Evolutionary conservation across 768 basidiomycete species (phyloP).

Genomic region (Tephrocybe sp.): DNA sequence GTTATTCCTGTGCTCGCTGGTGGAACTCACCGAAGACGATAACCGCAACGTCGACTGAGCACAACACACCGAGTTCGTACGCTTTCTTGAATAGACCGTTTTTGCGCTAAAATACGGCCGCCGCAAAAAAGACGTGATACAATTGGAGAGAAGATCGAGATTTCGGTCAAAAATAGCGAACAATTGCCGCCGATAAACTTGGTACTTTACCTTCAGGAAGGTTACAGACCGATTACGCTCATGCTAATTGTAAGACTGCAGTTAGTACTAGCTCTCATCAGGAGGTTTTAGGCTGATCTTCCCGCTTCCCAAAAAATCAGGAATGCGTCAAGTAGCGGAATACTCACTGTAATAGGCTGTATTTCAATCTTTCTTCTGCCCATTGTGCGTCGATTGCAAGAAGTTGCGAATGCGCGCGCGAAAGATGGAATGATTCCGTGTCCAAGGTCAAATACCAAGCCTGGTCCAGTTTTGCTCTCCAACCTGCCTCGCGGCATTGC

Average conservation of each 20-base stretch:
- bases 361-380: constrained; percentile 82
- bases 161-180: constrained; percentile 61
- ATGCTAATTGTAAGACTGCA: constrained; percentile 49
- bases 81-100: constrained; percentile 92
- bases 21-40: constrained; percentile 65
- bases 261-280: background rate
- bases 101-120: constrained; percentile 60
- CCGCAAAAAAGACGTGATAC: constrained; percentile 25
- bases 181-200: constrained; percentile 23
- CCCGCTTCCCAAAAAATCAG: no score
- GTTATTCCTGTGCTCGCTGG: constrained; percentile 1
- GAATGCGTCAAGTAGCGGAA: constrained; percentile 5
- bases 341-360: constrained; percentile 70
- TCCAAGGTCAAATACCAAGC: constrained; percentile 3
- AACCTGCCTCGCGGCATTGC: constrained; percentile 12
- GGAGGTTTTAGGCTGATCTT: no score
- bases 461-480: constrained; percentile 10
- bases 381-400: constrained; percentile 30
- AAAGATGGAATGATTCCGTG: constrained; percentile 12
- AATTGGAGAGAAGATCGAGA: constrained; percentile 35
- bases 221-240: constrained; percentile 91
- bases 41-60: constrained; percentile 86
- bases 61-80: constrained; percentile 86
- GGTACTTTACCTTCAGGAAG: constrained; percentile 71
- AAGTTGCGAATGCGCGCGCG: constrained; percentile 3